These are phyloP conservation scores for Rhizophagus clarus DNA, from an alignment of 192 early-diverging fungal genomes.

Conservation along the genomic window DNA sequence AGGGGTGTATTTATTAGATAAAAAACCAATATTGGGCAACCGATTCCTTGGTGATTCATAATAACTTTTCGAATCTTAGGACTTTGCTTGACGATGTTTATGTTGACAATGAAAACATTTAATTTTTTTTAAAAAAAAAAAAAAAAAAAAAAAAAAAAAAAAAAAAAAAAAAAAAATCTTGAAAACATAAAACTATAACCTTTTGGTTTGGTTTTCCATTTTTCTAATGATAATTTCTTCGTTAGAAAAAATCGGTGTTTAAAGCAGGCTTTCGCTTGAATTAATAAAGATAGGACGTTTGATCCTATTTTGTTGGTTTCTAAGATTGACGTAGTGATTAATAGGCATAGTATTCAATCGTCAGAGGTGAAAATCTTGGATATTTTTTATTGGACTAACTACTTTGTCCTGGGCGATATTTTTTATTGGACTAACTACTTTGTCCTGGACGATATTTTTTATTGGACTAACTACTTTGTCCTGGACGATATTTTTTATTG, in stretches of 20 bases:
- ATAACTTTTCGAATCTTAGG: constrained; percentile 77
- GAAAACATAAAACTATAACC: too few species aligned
- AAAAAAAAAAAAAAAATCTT: too few species aligned
- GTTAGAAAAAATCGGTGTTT: constrained; percentile 73
- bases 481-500: constrained; percentile 79
- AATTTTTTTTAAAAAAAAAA: too few species aligned
- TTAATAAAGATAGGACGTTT: constrained; percentile 69
- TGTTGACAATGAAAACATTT: constrained; percentile 76
- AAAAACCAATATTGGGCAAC: constrained; percentile 54
- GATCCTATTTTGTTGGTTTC: constrained; percentile 45
- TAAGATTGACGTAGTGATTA: constrained; percentile 72
- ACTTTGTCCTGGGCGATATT: constrained; percentile 68
- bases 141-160: too few species aligned
- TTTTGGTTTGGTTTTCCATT: too few species aligned
- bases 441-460: constrained; percentile 62
- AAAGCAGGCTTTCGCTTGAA: constrained; percentile 67
- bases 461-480: too few species aligned
- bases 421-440: constrained; percentile 49
- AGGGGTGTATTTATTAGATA: constrained; percentile 79
- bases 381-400: constrained; percentile 79
- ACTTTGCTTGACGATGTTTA: too few species aligned
- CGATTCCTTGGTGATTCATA: constrained; percentile 66
- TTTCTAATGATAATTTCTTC: constrained; percentile 73
- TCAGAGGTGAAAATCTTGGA: constrained; percentile 88
- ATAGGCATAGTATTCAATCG: constrained; percentile 79